These are phyloP conservation scores for Sclerotinia minor DNA, from an alignment of 2,329 filamentous ascomycete species.

Conservation along the genomic window DNA sequence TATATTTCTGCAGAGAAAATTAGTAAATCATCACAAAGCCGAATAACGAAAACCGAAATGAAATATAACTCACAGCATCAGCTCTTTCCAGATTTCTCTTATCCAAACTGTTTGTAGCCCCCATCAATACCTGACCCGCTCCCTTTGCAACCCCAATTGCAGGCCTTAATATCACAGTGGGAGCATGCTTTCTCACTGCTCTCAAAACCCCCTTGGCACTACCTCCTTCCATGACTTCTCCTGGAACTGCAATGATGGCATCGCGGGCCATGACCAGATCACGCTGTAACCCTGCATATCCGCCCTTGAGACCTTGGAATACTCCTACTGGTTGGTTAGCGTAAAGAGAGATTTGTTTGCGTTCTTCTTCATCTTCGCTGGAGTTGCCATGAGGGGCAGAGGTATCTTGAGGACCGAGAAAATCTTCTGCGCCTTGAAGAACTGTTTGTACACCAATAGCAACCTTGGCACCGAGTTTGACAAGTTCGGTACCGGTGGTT, in stretches of 20 bases:
- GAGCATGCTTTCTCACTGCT: slow-evolving; percentile 77
- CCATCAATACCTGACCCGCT: slow-evolving; percentile 84
- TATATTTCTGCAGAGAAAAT: slow-evolving; percentile 41
- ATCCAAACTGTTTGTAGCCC: slow-evolving; percentile 89
- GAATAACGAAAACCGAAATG: slow-evolving; percentile 36
- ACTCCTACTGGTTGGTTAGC: slow-evolving; percentile 92
- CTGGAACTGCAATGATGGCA: slow-evolving; percentile 91
- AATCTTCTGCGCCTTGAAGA: slow-evolving; percentile 81
- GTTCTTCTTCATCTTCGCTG: slow-evolving; percentile 67
- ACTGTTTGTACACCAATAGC: slow-evolving; percentile 94
- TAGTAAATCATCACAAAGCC: slow-evolving; percentile 7
- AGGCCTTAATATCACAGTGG: slow-evolving; percentile 89
- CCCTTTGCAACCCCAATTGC: slow-evolving; percentile 88
- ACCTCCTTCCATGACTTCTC: slow-evolving; percentile 83
- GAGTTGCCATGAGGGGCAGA: slow-evolving; percentile 47
- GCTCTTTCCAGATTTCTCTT: slow-evolving; percentile 75
- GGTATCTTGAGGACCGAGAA: slow-evolving; percentile 55
- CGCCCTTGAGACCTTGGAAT: slow-evolving; percentile 79
- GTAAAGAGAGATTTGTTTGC: slow-evolving; percentile 83
- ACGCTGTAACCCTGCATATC: slow-evolving; percentile 77
- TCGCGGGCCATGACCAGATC: slow-evolving; percentile 86
- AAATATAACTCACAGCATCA: slow-evolving; percentile 73
- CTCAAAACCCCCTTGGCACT: slow-evolving; percentile 77
- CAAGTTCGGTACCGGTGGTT: slow-evolving; percentile 91
- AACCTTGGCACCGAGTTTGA: slow-evolving; percentile 89